Evolutionary conservation across 352 stramenopile species (phyloP).

Genomic region (Globisporangium spinosum): DNA sequence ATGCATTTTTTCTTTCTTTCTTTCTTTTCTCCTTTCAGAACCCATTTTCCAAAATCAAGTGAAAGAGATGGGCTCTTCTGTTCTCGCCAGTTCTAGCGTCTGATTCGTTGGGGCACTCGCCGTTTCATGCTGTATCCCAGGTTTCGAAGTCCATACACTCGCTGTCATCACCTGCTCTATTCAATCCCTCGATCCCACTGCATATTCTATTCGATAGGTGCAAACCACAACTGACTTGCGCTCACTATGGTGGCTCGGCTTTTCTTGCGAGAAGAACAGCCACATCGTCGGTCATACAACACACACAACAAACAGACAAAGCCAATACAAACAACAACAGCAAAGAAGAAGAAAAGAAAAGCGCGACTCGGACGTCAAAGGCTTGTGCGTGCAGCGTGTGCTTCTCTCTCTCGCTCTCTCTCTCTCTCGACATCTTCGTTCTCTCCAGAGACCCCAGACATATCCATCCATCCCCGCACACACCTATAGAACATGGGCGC

Average conservation of each 20-base stretch:
- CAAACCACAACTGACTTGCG: not conserved
- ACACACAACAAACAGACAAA: not conserved
- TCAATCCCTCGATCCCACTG: not conserved
- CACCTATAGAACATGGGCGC: constrained; percentile 32
- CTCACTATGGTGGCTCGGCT: constrained; percentile 3
- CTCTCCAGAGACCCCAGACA: not conserved
- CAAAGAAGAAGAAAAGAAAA: constrained; percentile 8
- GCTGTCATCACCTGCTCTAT: not conserved
- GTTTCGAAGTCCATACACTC: not conserved
- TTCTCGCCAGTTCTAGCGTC: not conserved
- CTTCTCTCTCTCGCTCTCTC: not conserved
- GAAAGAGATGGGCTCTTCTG: not conserved
- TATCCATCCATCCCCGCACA: not conserved
- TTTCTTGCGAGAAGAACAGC: constrained; percentile 8
- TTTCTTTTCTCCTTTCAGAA: not conserved
- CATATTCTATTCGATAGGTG: not conserved
- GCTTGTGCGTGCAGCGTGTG: not conserved
- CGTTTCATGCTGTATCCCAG: not conserved
- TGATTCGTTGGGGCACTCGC: not conserved
- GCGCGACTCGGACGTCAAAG: not conserved
- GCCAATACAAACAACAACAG: not conserved
- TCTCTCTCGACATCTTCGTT: not conserved
- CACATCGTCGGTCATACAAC: not conserved
- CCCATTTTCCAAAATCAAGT: not conserved
- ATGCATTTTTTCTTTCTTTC: not conserved